Conservation (phyloP, 495 filamentous ascomycete species). For the Daldinia childiae region DNA sequence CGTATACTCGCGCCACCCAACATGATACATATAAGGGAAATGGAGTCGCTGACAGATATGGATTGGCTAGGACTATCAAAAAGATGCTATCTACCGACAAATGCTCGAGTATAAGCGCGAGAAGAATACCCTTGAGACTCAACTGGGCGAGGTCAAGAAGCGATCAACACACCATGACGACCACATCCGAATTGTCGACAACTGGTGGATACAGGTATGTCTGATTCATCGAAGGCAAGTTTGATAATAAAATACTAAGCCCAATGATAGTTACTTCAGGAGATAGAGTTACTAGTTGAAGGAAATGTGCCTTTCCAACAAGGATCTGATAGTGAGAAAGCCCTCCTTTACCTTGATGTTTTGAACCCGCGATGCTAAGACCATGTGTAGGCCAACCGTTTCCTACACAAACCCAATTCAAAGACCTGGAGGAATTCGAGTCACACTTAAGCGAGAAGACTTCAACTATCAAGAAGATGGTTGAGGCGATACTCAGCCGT, state of each 20-base stretch:
- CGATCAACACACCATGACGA: conserved; percentile 83
- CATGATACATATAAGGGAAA: conserved; percentile 29
- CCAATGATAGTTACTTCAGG: conserved; percentile 76
- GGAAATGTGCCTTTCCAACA: conserved; percentile 55
- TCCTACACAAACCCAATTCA: conserved; percentile 69
- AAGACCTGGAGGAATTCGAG: conserved; percentile 76
- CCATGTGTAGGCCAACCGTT: conserved; percentile 55
- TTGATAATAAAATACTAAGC: conserved; percentile 47
- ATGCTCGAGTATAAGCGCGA: conserved; percentile 98
- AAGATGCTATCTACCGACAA: conserved; percentile 95
- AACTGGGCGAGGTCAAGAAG: conserved; percentile 79
- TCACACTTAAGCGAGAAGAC: conserved; percentile 73
- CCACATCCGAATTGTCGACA: conserved; percentile 86
- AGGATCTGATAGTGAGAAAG: conserved; percentile 62
- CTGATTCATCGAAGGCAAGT: conserved; percentile 34
- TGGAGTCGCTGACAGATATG: conserved; percentile 45
- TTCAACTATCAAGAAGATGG: conserved; percentile 56
- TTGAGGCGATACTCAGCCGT: conserved; percentile 54
- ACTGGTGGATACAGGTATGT: conserved; percentile 90
- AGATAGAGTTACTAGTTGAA: conserved; percentile 75
- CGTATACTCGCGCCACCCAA: conserved; percentile 38
- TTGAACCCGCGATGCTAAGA: conserved; percentile 50
- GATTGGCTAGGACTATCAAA: conserved; percentile 83
- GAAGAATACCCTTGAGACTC: conserved; percentile 76
- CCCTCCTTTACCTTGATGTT: conserved; percentile 39